A percentile compares a stretch with the other conserved stretches of the same genome.
phyloP scores from a whole-genome alignment of 768 basidiomycete species.

The Tephrocybe sp. region DNA sequence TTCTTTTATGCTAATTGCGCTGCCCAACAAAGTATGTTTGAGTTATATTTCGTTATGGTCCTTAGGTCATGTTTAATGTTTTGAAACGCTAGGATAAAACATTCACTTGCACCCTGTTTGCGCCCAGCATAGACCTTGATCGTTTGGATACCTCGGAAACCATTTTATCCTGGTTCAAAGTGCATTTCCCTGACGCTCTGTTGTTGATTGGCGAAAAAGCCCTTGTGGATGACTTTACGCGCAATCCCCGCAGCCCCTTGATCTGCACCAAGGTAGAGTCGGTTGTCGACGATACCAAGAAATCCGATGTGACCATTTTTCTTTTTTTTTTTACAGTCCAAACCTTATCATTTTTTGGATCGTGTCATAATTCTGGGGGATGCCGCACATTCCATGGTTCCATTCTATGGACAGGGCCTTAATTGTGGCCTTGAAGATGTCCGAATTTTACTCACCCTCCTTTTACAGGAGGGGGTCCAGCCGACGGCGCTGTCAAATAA shows the following conservation, averaged over 20 bases:
- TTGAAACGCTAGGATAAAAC: slow-evolving; percentile 76
- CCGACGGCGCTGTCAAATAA: slow-evolving; percentile 32
- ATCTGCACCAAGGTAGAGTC: slow-evolving; percentile 85
- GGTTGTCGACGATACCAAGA: slow-evolving; percentile 20
- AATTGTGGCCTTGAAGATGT: slow-evolving; percentile 99
- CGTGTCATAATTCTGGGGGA: slow-evolving; percentile 88
- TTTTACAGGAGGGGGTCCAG: slow-evolving; percentile 69
- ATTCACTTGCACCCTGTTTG: slow-evolving; percentile 96
- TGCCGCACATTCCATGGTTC: slow-evolving; percentile 98
- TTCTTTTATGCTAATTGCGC: slow-evolving; percentile 98
- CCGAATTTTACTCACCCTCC: slow-evolving; percentile 74
- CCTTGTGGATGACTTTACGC: slow-evolving; percentile 72
- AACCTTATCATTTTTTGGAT: slow-evolving; percentile 89
- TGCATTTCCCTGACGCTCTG: slow-evolving; percentile 87
- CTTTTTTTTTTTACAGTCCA: slow-evolving; percentile 48
- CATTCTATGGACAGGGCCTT: slow-evolving; percentile 95
- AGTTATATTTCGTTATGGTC: slow-evolving; percentile 17
- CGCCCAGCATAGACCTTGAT: slow-evolving; percentile 76
- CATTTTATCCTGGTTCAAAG: slow-evolving; percentile 73
- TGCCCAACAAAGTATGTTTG: slow-evolving; percentile 88
- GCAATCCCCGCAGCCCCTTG: slow-evolving; percentile 85
- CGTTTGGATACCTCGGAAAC: slow-evolving; percentile 55
- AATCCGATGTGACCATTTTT: slow-evolving; percentile 21
- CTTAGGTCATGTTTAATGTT: slow-evolving; percentile 19
- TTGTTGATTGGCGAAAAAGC: slow-evolving; percentile 77